phyloP scores from a whole-genome alignment of 2,329 filamentous ascomycete genomes.

The Cercospora zeae-maydis region DNA sequence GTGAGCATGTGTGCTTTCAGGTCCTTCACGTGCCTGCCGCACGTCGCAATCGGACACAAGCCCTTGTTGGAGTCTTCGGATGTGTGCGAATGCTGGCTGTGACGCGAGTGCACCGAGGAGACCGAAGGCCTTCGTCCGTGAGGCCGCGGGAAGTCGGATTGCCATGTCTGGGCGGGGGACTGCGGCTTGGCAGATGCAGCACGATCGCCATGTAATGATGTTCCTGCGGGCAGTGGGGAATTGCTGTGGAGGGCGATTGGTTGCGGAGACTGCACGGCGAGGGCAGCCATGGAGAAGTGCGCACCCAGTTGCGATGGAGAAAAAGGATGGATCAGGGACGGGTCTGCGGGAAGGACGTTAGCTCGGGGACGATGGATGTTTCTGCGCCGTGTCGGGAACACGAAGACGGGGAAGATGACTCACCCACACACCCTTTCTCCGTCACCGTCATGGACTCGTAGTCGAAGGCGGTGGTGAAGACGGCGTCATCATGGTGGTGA shows the following conservation, averaged over 20 bases:
- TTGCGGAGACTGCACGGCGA: conserved; percentile 37
- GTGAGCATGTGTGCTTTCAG: conserved; percentile 93
- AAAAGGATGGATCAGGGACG: conserved; percentile 56
- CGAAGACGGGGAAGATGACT: conserved; percentile 34
- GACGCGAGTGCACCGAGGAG: conserved; percentile 67
- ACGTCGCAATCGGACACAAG: conserved; percentile 77
- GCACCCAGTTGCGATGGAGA: conserved; percentile 41
- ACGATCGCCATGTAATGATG: conserved; percentile 45
- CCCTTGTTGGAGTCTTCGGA: conserved; percentile 56
- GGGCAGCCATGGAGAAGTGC: conserved; percentile 42
- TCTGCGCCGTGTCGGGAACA: neutral
- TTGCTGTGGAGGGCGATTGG: conserved; percentile 48
- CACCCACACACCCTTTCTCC: conserved; percentile 51
- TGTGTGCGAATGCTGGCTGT: conserved; percentile 42
- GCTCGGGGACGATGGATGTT: neutral
- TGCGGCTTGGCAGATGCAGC: conserved; percentile 41
- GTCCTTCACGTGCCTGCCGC: conserved; percentile 83
- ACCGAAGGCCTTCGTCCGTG: conserved; percentile 62
- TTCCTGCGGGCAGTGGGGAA: conserved; percentile 62
- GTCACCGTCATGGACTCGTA: conserved; percentile 48
- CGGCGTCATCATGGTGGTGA: conserved; percentile 53
- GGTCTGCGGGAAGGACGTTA: conserved; percentile 44
- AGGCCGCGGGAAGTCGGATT: conserved; percentile 43
- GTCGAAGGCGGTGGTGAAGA: conserved; percentile 56
- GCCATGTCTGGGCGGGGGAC: conserved; percentile 58